A percentile compares a stretch with the other conserved stretches of the same genome.
These are phyloP conservation scores for Leccinum boreale DNA, from an alignment of 768 basidiomycete species.

Conservation along the genomic window DNA sequence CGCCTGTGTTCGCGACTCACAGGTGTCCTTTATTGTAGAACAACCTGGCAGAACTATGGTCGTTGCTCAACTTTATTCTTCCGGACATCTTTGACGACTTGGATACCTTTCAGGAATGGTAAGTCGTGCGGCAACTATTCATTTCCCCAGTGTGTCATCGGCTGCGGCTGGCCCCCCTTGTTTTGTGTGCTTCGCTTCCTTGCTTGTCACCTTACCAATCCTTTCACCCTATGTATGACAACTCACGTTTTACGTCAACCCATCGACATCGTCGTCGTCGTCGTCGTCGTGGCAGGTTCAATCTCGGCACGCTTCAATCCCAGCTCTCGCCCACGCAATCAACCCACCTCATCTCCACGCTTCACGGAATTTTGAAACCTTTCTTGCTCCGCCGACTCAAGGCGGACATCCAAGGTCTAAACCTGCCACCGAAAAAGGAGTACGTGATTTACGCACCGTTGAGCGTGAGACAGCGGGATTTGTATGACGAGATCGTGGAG, in stretches of 20 bases:
- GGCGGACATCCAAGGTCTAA: conserved; percentile 69
- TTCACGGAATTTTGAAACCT: conserved; percentile 91
- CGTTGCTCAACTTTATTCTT: conserved; percentile 91
- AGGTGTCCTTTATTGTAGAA: conserved; percentile 58
- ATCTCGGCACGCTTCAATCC: conserved; percentile 61
- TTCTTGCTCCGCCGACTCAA: conserved; percentile 93
- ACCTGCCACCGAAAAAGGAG: conserved; percentile 87
- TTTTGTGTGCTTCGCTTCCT: not conserved
- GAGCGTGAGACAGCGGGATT: conserved; percentile 74
- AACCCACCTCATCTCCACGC: conserved; percentile 64
- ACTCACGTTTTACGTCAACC: not conserved
- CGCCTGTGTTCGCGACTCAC: not conserved
- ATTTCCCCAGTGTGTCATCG: not conserved
- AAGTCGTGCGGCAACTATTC: conserved; percentile 10
- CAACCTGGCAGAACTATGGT: conserved; percentile 93
- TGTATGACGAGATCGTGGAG: conserved; percentile 78
- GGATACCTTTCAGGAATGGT: conserved; percentile 90
- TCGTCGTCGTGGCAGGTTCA: conserved; percentile 51
- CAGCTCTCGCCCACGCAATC: conserved; percentile 57
- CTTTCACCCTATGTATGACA: not conserved
- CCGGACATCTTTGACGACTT: conserved; percentile 92
- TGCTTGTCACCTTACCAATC: not conserved
- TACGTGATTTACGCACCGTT: conserved; percentile 93
- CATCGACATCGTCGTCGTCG: not conserved
- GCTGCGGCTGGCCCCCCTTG: not conserved